These are phyloP conservation scores for Sporothrix brunneoviolacea DNA, from an alignment of 2,329 filamentous ascomycete genomes.

Conservation along the genomic window DNA sequence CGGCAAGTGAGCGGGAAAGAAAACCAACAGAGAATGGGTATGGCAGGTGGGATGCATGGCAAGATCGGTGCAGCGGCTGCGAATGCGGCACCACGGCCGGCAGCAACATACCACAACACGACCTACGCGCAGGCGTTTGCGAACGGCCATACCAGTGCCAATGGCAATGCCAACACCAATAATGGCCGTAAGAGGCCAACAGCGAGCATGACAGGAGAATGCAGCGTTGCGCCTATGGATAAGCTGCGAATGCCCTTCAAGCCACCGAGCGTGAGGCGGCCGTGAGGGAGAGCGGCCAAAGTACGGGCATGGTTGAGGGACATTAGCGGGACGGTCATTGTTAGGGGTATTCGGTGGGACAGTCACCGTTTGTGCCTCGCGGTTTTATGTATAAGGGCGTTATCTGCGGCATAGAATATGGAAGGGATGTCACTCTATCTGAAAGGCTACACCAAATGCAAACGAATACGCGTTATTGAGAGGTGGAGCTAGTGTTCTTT, in stretches of 20 bases:
- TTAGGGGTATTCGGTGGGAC: neutral
- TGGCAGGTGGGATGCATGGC: no score
- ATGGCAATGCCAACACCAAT: slow-evolving; percentile 25
- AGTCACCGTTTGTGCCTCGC: no score
- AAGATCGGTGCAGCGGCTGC: slow-evolving; percentile 24
- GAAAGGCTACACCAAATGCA: no score
- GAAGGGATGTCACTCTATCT: no score
- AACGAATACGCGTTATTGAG: no score
- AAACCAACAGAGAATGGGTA: neutral
- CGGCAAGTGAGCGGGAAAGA: neutral
- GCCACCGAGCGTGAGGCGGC: slow-evolving; percentile 46
- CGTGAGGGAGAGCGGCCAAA: neutral
- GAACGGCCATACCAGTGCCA: neutral
- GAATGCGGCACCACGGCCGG: slow-evolving; percentile 27
- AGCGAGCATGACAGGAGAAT: slow-evolving; percentile 32
- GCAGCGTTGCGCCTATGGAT: slow-evolving; percentile 42
- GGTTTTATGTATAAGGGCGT: no score
- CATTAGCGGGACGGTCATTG: no score
- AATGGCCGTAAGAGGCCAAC: slow-evolving; percentile 38
- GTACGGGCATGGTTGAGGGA: no score
- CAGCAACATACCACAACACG: slow-evolving; percentile 45
- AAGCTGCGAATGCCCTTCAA: slow-evolving; percentile 50
- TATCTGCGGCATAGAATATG: no score
- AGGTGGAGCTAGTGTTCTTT: no score
- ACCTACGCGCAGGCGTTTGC: slow-evolving; percentile 37